Evolutionary conservation across 108 stramenopile genomes (phyloP), one percentile per base, ranked within the genome.

Genomic region (Poteriospumella lacustris): DNA sequence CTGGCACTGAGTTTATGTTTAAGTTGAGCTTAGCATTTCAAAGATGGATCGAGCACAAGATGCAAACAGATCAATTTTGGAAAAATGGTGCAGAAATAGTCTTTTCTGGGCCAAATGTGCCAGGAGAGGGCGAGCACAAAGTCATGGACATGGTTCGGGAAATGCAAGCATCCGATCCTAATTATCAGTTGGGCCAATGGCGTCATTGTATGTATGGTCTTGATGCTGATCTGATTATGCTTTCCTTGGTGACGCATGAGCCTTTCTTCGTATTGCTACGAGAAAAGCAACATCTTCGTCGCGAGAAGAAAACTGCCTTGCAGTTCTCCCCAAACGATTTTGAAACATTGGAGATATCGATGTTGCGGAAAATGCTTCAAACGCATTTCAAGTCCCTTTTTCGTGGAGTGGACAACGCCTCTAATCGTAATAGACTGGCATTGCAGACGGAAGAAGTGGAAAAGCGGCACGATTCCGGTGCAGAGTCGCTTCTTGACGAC

Each of bases 111-210:
- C 94, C 95, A 0, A 91, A 93, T 41, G 83, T 98, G 15, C 97
- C 98, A 0, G 97, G 98, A 26, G 97, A 98, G 84, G 98, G 98
- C 26, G 97, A 98, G 81, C 98, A 99, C 86, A 98, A 99, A 85
- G 95, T 97, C 68, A 84, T 85, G 84, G 81, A 85, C 64, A 78
- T 83, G 76, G 80, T 84, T 80, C 75, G 84, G 1, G 38, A 52
- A 33, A 72, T 80, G 33, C 29, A 77, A 1, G 80, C 78, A 40
- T 47, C 42, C 24, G 83, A 84, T 44, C 44, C 39, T 2, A 81
- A 84, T 73, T 83, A 82, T 70, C 59, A 44, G 69, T 41, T 42
- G 24, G 78, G 67, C 60, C 72, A 85, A 64, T 24, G 15, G 47
- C 88, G 95, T 26, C 98, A 99, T 87, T 95, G 96, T 62, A 79